Percentiles rank a stretch among this genome's conserved stretches.
These are phyloP conservation scores for Pachyrhizus erosus DNA, from an alignment of 306 rosid species.

Conservation along the genomic window DNA sequence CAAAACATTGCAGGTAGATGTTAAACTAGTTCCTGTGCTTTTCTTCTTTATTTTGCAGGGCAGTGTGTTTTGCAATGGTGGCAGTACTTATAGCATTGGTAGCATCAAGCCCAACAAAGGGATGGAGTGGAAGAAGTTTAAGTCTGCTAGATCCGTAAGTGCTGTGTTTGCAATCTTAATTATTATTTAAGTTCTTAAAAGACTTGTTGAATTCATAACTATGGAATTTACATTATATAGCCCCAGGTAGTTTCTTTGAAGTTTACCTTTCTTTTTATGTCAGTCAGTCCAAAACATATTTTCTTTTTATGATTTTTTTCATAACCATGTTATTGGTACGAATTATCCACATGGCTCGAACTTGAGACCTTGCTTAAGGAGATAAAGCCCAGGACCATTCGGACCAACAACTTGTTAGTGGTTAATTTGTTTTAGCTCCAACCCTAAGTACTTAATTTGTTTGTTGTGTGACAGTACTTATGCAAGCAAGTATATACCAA, in stretches of 20 bases:
- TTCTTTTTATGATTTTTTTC: constrained; percentile 23
- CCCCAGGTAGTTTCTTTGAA: not conserved
- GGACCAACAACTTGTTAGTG: too few species aligned
- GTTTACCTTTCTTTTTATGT: not conserved
- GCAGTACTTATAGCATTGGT: constrained; percentile 92
- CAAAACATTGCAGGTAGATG: constrained; percentile 27
- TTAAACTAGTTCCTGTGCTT: constrained; percentile 41
- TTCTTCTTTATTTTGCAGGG: constrained; percentile 65
- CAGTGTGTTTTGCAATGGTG: constrained; percentile 67
- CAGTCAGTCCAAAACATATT: constrained; percentile 24
- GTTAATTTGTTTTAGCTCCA: too few species aligned
- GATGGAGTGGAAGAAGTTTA: constrained; percentile 99
- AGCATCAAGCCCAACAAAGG: constrained; percentile 97
- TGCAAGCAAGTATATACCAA: constrained; percentile 99
- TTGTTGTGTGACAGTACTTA: constrained; percentile 75
- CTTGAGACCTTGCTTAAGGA: too few species aligned
- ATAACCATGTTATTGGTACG: too few species aligned
- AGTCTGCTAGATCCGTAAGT: constrained; percentile 97
- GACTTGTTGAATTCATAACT: too few species aligned
- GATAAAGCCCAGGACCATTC: too few species aligned
- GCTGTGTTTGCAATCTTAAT: constrained; percentile 43
- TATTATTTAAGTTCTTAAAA: constrained; percentile 36
- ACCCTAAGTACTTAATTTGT: constrained; percentile 21
- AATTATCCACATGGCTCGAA: too few species aligned
- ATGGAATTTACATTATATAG: constrained; percentile 6